Evolutionary conservation across 2,329 filamentous ascomycete species (phyloP), one percentile per base, ranked within the genome.

Genomic region (Lachnellula subtilissima): DNA sequence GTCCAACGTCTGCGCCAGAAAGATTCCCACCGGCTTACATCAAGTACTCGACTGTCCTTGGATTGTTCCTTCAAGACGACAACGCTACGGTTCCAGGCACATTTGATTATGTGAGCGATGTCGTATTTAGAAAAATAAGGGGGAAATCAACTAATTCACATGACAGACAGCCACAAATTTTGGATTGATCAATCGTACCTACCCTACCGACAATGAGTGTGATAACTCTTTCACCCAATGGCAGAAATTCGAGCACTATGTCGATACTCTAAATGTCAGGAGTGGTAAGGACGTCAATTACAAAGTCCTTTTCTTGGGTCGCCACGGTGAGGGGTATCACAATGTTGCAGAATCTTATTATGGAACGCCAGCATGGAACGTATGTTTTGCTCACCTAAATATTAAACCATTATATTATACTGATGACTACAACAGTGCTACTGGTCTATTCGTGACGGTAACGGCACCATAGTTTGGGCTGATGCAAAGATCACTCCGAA

Each of bases 291-390:
- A 74, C 49, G 76, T 78, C 14, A 72, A 76, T 32, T 89, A 88
- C 74, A 86, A 87, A 65, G 75, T 91, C 9, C 67, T 90, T 32
- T 85, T 85, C 70, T 76, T 88, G 69, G 65, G 59, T 1, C 52
- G 60, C n/a, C 61, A 64, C 50, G 61, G 61, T 3, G 60, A 64
- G 23, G 60, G 61, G 1, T 81, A 74, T 62, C 80, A 84, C 62
- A 84, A 84, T 60, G 78, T 75, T 2, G 85, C 85, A 6, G 83
- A 88, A 70, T 74, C 75, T 28, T 86, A 77, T 68, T 89, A 87
- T 62, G 85, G 85, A 48, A 88, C 85, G 0, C 79, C 82, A 1
- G 82, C 81, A 2, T 89, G 86, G 86, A 85, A 89, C 67, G 82
- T 81, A 69, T 64, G 80, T 73, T 4, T 23, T 56, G 23, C 47